Evolutionary conservation across 1,284 basidiomycete species (phyloP).

Genomic region (Sporisorium iseilematis-ciliati): DNA sequence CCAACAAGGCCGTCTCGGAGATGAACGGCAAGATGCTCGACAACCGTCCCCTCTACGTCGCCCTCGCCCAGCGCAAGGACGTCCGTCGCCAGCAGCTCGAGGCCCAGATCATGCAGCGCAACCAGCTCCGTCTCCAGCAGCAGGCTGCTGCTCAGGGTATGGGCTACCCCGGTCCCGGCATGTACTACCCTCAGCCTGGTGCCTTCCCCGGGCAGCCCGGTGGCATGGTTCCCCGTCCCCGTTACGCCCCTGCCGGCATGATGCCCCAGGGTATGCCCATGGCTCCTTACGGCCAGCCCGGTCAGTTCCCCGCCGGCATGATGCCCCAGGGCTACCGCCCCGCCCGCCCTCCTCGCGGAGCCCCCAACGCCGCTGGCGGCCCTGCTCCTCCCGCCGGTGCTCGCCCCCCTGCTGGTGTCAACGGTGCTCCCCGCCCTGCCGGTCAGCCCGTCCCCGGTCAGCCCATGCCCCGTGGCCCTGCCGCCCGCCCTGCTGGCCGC

Average conservation of each 20-base stretch:
- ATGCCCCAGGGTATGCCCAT: slow-evolving; percentile 69
- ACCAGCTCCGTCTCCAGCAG: slow-evolving; percentile 70
- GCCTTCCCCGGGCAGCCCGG: slow-evolving; percentile 67
- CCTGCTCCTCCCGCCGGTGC: slow-evolving; percentile 53
- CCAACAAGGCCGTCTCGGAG: slow-evolving; percentile 98
- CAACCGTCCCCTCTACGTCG: slow-evolving; percentile 97
- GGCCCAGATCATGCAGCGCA: slow-evolving; percentile 77
- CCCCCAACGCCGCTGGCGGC: slow-evolving; percentile 54
- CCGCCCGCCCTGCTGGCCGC: slow-evolving; percentile 43
- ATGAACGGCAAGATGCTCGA: slow-evolving; percentile 99
- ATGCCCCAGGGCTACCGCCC: slow-evolving; percentile 68
- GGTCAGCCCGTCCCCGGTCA: slow-evolving; percentile 55
- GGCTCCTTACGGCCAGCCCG: slow-evolving; percentile 66
- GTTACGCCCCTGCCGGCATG: slow-evolving; percentile 68
- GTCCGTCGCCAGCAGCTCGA: slow-evolving; percentile 98
- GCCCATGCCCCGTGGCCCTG: slow-evolving; percentile 48
- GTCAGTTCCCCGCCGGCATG: slow-evolving; percentile 67
- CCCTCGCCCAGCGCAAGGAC: slow-evolving; percentile 97
- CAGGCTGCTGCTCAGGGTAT: slow-evolving; percentile 67
- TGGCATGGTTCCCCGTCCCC: slow-evolving; percentile 66
- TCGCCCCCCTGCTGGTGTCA: slow-evolving; percentile 56
- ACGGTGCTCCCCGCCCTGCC: slow-evolving; percentile 58
- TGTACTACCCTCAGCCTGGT: slow-evolving; percentile 69
- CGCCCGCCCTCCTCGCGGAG: slow-evolving; percentile 63
- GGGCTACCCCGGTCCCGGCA: slow-evolving; percentile 68